Evolutionary conservation across 2,329 filamentous ascomycete genomes (phyloP).

Genomic region (Epichloe festucae): DNA sequence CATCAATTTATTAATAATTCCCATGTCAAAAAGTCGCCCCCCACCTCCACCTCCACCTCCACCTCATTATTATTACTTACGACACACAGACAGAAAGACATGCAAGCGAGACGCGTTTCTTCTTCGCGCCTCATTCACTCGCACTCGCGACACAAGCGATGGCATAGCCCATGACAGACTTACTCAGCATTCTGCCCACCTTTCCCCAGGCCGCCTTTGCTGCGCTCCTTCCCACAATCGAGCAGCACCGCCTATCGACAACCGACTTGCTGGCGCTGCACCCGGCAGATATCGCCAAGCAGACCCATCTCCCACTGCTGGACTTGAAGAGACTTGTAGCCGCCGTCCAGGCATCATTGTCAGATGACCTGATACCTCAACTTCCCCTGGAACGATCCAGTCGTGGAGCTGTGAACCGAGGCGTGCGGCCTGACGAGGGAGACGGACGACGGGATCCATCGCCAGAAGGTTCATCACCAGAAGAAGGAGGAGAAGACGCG

Average conservation of each 20-base stretch:
- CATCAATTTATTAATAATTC: background rate
- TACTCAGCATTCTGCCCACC: conserved; percentile 67
- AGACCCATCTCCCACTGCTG: conserved; percentile 66
- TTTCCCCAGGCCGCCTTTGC: conserved; percentile 61
- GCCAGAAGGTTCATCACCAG: background rate
- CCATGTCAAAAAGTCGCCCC: background rate
- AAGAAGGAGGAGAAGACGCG: too few species aligned
- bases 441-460: background rate
- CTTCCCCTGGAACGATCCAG: conserved; percentile 11
- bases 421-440: background rate
- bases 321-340: conserved; percentile 65
- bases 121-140: background rate
- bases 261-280: conserved; percentile 80
- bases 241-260: conserved; percentile 64
- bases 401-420: background rate
- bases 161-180: conserved; percentile 61
- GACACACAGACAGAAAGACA: too few species aligned
- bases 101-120: too few species aligned
- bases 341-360: conserved; percentile 54
- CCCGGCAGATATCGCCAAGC: conserved; percentile 68
- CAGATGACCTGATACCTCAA: conserved; percentile 38
- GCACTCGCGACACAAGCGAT: background rate
- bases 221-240: conserved; percentile 65
- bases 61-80: too few species aligned
- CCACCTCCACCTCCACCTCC: too few species aligned